phyloP scores from a whole-genome alignment of 352 stramenopile species.

The Globisporangium iwayamae region DNA sequence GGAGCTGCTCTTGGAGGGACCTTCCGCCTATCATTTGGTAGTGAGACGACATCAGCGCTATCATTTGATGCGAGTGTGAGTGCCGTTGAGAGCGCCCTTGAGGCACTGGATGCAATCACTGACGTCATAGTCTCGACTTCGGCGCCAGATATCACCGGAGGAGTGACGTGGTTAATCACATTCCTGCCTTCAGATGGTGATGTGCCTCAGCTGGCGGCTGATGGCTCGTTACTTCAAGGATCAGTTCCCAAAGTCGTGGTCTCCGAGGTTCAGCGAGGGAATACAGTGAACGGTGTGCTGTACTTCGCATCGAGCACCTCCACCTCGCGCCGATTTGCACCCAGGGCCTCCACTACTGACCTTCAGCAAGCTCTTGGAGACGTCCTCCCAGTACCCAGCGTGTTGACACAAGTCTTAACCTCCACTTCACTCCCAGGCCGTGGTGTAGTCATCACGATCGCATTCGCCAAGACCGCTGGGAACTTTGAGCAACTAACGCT shows the following conservation, averaged over 20 bases:
- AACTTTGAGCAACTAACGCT: constrained; percentile 28
- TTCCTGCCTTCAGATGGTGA: constrained; percentile 36
- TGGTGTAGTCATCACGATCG: constrained; percentile 24
- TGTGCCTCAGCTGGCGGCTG: constrained; percentile 20
- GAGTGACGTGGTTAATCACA: constrained; percentile 37
- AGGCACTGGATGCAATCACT: constrained; percentile 18
- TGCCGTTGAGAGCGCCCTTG: constrained; percentile 31
- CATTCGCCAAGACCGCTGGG: constrained; percentile 24
- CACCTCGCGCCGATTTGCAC: constrained; percentile 19
- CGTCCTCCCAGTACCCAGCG: constrained; percentile 1
- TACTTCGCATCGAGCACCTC: constrained; percentile 11
- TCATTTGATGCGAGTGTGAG: constrained; percentile 21
- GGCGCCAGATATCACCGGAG: constrained; percentile 24
- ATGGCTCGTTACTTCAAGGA: constrained; percentile 23
- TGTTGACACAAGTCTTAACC: not conserved
- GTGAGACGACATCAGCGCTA: constrained; percentile 27
- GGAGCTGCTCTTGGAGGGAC: constrained; percentile 28
- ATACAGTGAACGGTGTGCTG: constrained; percentile 28
- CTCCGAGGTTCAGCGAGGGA: constrained; percentile 26
- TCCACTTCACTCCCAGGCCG: constrained; percentile 16
- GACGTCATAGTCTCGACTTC: constrained; percentile 25
- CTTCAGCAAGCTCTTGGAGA: constrained; percentile 18
- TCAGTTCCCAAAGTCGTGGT: constrained; percentile 19
- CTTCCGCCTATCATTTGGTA: constrained; percentile 30
- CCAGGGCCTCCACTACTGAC: constrained; percentile 17